Conservation (phyloP, 164 flowering plant species). For the Vitis riparia region DNA sequence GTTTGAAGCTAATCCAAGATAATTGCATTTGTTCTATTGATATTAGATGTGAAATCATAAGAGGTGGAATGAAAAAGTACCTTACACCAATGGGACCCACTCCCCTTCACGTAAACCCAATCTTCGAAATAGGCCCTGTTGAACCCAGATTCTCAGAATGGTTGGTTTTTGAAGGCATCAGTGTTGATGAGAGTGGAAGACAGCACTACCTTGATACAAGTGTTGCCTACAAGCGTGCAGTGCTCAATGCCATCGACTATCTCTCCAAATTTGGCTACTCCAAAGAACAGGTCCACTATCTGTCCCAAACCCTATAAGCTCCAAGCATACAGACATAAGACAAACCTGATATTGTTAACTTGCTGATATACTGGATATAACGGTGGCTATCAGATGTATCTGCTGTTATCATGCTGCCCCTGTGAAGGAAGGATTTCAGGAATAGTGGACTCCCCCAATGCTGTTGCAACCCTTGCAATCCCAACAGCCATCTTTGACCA, state of each 20-base stretch:
- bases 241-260: conserved; percentile 92
- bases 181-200: conserved; percentile 91
- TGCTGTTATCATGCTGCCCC: conserved; percentile 88
- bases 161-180: conserved; percentile 96
- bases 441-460: conserved; percentile 90
- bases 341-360: not conserved
- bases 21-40: not conserved
- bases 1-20: not conserved
- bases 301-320: not conserved
- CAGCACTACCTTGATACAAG: conserved; percentile 90
- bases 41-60: conserved; percentile 79
- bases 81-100: conserved; percentile 99
- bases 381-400: conserved; percentile 54
- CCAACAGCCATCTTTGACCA: conserved; percentile 91
- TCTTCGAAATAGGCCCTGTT: conserved; percentile 91
- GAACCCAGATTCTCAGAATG: conserved; percentile 98
- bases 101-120: conserved; percentile 88
- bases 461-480: conserved; percentile 83
- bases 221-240: conserved; percentile 93
- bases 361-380: not conserved
- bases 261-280: conserved; percentile 89
- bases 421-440: conserved; percentile 94
- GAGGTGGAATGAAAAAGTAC: conserved; percentile 90
- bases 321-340: not conserved
- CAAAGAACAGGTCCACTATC: conserved; percentile 74